Evolutionary conservation across 345 rosid species (phyloP), one percentile per base, ranked within the genome.

Genomic region (Pistacia integerrima): DNA sequence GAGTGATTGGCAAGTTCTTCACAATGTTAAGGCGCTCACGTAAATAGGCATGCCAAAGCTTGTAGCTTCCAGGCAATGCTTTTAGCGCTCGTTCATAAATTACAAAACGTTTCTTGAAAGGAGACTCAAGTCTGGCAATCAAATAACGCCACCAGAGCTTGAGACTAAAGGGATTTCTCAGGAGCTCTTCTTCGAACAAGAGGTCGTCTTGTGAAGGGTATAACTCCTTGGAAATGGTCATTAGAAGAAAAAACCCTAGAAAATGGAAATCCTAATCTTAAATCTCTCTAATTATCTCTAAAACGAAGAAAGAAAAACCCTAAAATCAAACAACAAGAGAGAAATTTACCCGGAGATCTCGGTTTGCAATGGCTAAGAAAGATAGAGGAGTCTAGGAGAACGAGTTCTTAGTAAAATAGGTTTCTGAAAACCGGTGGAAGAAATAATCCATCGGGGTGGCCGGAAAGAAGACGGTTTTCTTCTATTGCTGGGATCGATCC

Each of bases 121-220:
- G 94, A 30, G 93, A 79, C 0, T 89, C 97, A 5, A 94, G 81
- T 61, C 90, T 86, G 0, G 98, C 96, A 4, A 90, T 83, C 35
- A 96, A 59, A 75, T 93, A 96, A 5, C 99, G 90, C 99, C 99
- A 96, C 99, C 99, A 93, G 0, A 93, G 91, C 82, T 92, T 93
- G 9, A 93, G 81, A 77, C 92, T 90, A 54, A 92, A 95, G 0
- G 97, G 96, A 67, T 95, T 95, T 3, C 99, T 86, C 25, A 96
- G 58, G 3, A 96, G 81, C 88, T 96, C 99, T 51, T 96, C 99
- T 72, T 96, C 98, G 57, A 89, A 96, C 11, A 86, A 74, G 28
- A 93, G 93, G 68, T 96, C 98, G 14, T 92, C 97, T 36, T 90
- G 84, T 9, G 97, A 93, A 0, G 99, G 97, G 81, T 92, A 96